phyloP scores from a whole-genome alignment of 768 basidiomycete genomes.

The Mycena galericulata region DNA sequence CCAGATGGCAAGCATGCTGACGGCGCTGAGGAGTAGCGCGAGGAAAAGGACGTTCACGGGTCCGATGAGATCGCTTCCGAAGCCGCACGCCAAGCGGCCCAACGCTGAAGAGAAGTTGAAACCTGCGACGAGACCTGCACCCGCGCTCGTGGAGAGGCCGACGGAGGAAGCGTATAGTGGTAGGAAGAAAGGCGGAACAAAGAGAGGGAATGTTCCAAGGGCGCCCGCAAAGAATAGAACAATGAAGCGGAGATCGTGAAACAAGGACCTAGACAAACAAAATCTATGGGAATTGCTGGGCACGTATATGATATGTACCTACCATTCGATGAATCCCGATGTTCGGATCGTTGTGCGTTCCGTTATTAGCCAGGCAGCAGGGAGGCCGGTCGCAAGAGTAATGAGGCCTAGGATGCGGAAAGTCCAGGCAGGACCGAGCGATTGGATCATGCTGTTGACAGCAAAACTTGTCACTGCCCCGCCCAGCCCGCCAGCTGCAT shows the following conservation, averaged over 20 bases:
- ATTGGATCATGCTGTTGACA: slow-evolving; percentile 42
- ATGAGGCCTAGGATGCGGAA: slow-evolving; percentile 46
- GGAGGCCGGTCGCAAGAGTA: slow-evolving; percentile 41
- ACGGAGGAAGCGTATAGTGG: slow-evolving; percentile 48
- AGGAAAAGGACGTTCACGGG: slow-evolving; percentile 44
- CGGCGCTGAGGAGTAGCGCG: slow-evolving; percentile 42
- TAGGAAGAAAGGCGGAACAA: slow-evolving; percentile 52
- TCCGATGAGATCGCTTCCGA: slow-evolving; percentile 43
- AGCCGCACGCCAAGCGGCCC: slow-evolving; percentile 44
- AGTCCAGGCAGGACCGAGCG: slow-evolving; percentile 44
- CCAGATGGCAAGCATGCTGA: slow-evolving; percentile 47
- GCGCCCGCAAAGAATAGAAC: slow-evolving; percentile 46
- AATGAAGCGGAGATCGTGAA: slow-evolving; percentile 40
- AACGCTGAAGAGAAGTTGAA: slow-evolving; percentile 50
- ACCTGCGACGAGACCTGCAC: slow-evolving; percentile 46
- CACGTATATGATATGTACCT: background rate
- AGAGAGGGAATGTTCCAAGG: slow-evolving; percentile 49
- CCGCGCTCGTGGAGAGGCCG: slow-evolving; percentile 36
- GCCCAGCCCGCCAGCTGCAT: slow-evolving; percentile 40
- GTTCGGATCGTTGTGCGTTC: slow-evolving; percentile 38
- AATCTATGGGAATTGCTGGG: background rate
- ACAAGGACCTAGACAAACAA: slow-evolving; percentile 38
- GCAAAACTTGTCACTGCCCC: slow-evolving; percentile 45
- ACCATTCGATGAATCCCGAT: slow-evolving; percentile 35
- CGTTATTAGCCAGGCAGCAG: slow-evolving; percentile 40